These are phyloP conservation scores for Quercus rubra DNA, from an alignment of 306 rosid genomes.

Conservation along the genomic window DNA sequence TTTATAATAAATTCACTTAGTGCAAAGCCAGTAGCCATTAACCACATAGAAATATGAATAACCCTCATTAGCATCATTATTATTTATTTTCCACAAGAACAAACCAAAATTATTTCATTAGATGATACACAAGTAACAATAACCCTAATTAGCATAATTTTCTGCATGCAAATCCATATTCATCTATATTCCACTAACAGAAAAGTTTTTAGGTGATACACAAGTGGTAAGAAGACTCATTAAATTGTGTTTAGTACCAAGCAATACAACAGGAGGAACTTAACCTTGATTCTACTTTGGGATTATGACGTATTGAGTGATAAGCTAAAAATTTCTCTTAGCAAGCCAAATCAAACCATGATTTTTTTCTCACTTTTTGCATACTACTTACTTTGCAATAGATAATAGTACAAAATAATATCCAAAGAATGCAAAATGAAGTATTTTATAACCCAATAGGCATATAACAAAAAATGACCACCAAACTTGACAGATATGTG, in stretches of 20 bases:
- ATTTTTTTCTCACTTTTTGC: no score
- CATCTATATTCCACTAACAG: not conserved
- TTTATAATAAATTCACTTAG: not conserved
- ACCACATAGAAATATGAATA: not conserved
- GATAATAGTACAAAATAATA: no score
- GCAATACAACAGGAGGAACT: not conserved
- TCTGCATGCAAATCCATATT: not conserved
- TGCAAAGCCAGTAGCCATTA: not conserved
- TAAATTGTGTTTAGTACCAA: not conserved
- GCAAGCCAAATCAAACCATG: no score
- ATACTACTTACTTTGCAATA: no score
- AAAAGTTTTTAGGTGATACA: not conserved
- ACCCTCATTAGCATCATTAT: no score
- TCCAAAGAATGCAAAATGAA: no score
- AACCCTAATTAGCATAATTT: not conserved
- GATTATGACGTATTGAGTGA: no score
- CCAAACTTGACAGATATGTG: no score
- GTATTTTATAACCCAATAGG: no score
- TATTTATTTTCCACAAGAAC: not conserved
- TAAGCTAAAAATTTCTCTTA: no score
- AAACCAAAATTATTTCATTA: not conserved
- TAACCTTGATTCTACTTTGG: not conserved
- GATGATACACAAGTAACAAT: no score
- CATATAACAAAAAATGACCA: no score
- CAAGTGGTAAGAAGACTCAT: not conserved